Evolutionary conservation across 352 stramenopile species (phyloP).

Genomic region (Pythium phragmitis): DNA sequence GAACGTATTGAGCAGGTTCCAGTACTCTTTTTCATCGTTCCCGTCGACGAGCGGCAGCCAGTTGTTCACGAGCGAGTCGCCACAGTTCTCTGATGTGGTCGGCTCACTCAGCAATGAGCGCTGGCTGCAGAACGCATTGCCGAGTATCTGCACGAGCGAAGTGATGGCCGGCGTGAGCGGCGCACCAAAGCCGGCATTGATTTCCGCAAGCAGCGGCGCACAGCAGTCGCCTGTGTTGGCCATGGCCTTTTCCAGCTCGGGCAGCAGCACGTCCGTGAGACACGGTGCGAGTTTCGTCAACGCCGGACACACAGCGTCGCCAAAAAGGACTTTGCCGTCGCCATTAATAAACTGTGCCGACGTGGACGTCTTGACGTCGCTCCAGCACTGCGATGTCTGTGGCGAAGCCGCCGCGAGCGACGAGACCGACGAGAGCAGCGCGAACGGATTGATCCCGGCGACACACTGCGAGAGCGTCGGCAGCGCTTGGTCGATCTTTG

Average conservation of each 20-base stretch:
- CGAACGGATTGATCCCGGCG: conserved; percentile 2
- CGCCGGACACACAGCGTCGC: conserved; percentile 2
- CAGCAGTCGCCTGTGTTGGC: conserved; percentile 4
- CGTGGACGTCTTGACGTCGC: not conserved
- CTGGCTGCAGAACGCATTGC: conserved; percentile 12
- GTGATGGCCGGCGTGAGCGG: conserved; percentile 1
- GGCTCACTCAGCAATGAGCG: not conserved
- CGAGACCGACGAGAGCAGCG: not conserved
- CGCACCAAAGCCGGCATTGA: conserved; percentile 3
- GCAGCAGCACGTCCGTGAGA: conserved; percentile 10
- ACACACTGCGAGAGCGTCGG: conserved; percentile 14
- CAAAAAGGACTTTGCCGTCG: conserved; percentile 1
- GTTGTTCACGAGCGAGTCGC: conserved; percentile 12
- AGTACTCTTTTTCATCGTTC: not conserved
- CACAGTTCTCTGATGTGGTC: not conserved
- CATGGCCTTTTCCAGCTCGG: conserved; percentile 4
- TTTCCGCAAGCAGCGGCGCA: not conserved
- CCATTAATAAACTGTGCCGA: not conserved
- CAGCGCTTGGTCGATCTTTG: not conserved
- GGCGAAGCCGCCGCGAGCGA: not conserved
- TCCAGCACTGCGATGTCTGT: not conserved
- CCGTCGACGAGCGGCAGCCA: conserved; percentile 4
- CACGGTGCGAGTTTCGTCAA: conserved; percentile 7
- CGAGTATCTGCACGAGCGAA: not conserved
- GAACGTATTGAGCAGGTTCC: conserved; percentile 7